These are phyloP conservation scores for Fomitiporia mediterranea DNA, from an alignment of 1,284 basidiomycete species.

Conservation along the genomic window DNA sequence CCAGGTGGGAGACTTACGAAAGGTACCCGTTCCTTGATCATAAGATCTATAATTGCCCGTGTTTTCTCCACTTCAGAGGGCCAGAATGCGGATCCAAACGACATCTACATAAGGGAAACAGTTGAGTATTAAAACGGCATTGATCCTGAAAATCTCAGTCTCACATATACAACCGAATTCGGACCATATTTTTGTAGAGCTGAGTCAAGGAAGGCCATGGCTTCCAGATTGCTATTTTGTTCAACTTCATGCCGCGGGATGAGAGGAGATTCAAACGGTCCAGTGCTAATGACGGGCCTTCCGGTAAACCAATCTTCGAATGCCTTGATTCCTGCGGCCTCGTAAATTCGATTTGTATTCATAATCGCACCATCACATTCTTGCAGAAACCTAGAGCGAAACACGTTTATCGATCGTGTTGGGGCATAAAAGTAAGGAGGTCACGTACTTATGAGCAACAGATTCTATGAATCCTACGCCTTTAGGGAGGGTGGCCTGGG, in stretches of 20 bases:
- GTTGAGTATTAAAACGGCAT: not conserved
- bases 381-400: not conserved
- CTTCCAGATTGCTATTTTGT: not conserved
- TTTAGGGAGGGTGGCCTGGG: not conserved
- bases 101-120: slow-evolving; percentile 8
- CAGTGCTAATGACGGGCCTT: slow-evolving; percentile 3
- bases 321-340: not conserved
- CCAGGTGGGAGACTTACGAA: slow-evolving; percentile 11
- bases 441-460: not conserved
- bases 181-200: slow-evolving; percentile 11
- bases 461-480: not conserved
- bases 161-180: slow-evolving; percentile 19
- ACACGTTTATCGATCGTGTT: not conserved
- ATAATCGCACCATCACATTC: slow-evolving; percentile 12
- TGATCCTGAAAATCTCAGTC: not conserved
- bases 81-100: slow-evolving; percentile 20
- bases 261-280: slow-evolving; percentile 5
- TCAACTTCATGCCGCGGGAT: not conserved
- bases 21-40: slow-evolving; percentile 12
- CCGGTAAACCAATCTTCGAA: slow-evolving; percentile 9
- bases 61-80: slow-evolving; percentile 12
- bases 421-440: not conserved
- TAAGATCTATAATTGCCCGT: slow-evolving; percentile 10
- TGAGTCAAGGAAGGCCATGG: slow-evolving; percentile 4
- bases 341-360: slow-evolving; percentile 1